phyloP scores from a whole-genome alignment of 352 stramenopile species.

The Pythium phragmitis region DNA sequence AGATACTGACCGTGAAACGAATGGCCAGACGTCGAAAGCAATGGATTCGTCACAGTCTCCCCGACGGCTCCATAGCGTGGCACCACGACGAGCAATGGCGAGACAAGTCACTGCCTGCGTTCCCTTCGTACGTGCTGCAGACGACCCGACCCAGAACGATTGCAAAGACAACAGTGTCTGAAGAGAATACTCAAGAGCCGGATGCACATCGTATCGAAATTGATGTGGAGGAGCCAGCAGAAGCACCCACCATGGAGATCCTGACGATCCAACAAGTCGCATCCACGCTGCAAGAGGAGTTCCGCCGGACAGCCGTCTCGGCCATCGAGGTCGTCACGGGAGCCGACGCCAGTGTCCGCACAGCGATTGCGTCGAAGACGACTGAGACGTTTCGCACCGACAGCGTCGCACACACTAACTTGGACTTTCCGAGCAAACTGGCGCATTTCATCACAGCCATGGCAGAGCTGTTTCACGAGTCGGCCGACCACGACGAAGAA shows the following conservation, averaged over 20 bases:
- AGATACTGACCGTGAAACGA: background rate
- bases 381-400: background rate
- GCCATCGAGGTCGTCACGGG: background rate
- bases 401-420: background rate
- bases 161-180: background rate
- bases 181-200: background rate
- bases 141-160: background rate
- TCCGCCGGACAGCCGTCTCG: background rate
- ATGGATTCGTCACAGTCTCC: constrained; percentile 6
- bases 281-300: background rate
- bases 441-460: constrained; percentile 18
- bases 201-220: too few species aligned
- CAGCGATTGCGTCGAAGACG: background rate
- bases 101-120: background rate
- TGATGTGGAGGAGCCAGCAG: background rate
- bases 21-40: constrained; percentile 4
- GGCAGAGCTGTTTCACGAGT: constrained; percentile 4
- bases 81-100: background rate
- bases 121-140: constrained; percentile 10
- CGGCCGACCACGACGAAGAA: background rate
- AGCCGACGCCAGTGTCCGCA: constrained; percentile 3
- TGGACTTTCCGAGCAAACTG: constrained; percentile 22
- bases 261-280: background rate
- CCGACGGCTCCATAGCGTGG: constrained; percentile 10
- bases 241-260: background rate